Percentiles rank a stretch among this genome's conserved stretches.
Evolutionary conservation across 345 rosid genomes (phyloP).

Genomic region (Sisymbrium irio): DNA sequence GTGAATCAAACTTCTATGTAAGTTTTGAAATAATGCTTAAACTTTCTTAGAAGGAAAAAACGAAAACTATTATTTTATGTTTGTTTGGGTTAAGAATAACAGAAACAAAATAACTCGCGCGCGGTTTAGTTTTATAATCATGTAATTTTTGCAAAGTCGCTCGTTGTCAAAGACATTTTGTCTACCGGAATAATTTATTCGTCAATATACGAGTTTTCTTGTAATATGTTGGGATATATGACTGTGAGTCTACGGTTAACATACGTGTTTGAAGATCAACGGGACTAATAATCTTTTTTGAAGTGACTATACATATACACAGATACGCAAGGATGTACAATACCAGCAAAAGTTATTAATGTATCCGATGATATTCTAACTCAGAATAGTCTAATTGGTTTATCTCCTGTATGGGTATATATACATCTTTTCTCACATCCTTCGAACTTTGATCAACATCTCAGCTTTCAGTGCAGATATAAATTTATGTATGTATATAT

Average conservation of each 20-base stretch:
- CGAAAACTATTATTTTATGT: neutral
- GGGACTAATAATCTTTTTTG: neutral
- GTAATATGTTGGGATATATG: neutral
- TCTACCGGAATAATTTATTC: neutral
- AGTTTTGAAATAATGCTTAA: neutral
- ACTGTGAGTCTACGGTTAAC: neutral
- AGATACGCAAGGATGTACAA: neutral
- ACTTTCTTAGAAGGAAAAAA: neutral
- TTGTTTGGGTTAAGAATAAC: neutral
- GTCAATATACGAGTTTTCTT: neutral
- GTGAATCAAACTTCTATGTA: neutral
- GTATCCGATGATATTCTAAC: neutral
- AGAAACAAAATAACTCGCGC: neutral
- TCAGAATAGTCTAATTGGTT: neutral
- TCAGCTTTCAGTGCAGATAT: neutral
- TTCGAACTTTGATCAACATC: conserved; percentile 14
- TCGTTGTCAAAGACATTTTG: neutral
- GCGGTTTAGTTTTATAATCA: neutral
- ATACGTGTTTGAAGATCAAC: neutral
- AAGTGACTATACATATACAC: neutral
- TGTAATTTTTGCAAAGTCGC: neutral
- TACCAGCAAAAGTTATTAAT: conserved; percentile 4
- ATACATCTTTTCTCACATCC: neutral
- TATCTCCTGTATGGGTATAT: conserved; percentile 16
- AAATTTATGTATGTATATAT: conserved; percentile 8